phyloP scores from a whole-genome alignment of 768 basidiomycete species.

The Lactifluus rugatus region DNA sequence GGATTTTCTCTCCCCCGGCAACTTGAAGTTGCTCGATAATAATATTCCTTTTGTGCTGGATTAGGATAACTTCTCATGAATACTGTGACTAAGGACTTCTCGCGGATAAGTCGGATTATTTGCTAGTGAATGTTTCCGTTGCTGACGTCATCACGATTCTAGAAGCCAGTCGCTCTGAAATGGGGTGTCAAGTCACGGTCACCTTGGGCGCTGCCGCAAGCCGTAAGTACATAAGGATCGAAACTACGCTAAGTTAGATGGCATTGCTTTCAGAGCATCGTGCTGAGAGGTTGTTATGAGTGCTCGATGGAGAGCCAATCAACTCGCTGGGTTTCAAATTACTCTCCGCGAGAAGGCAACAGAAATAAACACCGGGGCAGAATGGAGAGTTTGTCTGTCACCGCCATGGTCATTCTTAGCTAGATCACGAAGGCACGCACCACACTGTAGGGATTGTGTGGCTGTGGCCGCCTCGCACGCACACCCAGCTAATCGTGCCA shows the following conservation, averaged over 20 bases:
- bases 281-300: background rate
- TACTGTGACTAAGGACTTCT: background rate
- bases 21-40: background rate
- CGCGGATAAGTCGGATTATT: background rate
- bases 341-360: constrained; percentile 16
- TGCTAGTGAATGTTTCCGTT: background rate
- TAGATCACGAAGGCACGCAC: constrained; percentile 2
- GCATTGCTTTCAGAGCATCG: background rate
- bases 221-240: background rate
- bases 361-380: constrained; percentile 4
- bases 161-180: background rate
- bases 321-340: constrained; percentile 20
- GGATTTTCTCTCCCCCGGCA: background rate
- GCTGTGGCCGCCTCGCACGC: background rate
- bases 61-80: background rate
- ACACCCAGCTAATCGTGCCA: background rate
- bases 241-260: background rate
- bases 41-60: background rate
- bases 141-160: background rate
- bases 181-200: background rate
- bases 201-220: background rate
- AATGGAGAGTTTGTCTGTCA: constrained; percentile 17
- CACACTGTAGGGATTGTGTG: background rate
- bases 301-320: background rate
- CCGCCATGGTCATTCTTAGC: background rate